A percentile compares a stretch with the other conserved stretches of the same genome.
These are phyloP conservation scores for Rhizomucor miehei DNA, from an alignment of 371 early-diverging fungal genomes.

Conservation along the genomic window DNA sequence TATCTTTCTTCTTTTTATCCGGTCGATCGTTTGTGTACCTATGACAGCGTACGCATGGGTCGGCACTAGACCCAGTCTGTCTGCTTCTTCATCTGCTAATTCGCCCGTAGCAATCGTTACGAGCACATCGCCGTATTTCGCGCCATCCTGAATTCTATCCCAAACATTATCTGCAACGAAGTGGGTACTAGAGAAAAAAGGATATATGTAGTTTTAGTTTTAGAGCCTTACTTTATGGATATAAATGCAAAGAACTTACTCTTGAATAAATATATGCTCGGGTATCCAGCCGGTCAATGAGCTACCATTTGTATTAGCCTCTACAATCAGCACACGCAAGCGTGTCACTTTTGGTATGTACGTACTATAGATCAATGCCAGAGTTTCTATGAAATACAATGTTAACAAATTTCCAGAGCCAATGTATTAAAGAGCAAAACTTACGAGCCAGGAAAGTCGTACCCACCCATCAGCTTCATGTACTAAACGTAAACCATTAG, in stretches of 20 bases:
- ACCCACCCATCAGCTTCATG: conserved; percentile 93
- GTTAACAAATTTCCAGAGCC: background rate
- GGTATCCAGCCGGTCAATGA: conserved; percentile 93
- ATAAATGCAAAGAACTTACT: conserved; percentile 31
- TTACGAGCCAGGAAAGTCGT: conserved; percentile 90
- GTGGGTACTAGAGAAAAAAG: conserved; percentile 27
- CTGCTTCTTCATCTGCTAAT: conserved; percentile 70
- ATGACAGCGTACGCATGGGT: conserved; percentile 91
- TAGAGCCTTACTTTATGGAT: background rate
- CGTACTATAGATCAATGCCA: conserved; percentile 83
- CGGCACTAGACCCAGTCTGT: conserved; percentile 73
- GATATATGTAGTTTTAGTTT: too few relatives aligned
- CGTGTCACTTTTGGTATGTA: too few relatives aligned
- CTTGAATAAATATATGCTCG: conserved; percentile 83
- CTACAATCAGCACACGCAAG: too few relatives aligned
- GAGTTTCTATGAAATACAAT: conserved; percentile 60
- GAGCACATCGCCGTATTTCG: conserved; percentile 63
- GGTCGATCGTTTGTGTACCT: conserved; percentile 16
- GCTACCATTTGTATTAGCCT: conserved; percentile 18
- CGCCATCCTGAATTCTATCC: conserved; percentile 68
- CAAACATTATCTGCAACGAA: conserved; percentile 71
- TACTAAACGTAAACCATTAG: conserved; percentile 41
- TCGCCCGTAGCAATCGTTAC: conserved; percentile 70
- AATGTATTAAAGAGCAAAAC: conserved; percentile 17
- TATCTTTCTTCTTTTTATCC: too few relatives aligned